Evolutionary conservation across 768 basidiomycete species (phyloP).

Genomic region (Boletellus sp.): DNA sequence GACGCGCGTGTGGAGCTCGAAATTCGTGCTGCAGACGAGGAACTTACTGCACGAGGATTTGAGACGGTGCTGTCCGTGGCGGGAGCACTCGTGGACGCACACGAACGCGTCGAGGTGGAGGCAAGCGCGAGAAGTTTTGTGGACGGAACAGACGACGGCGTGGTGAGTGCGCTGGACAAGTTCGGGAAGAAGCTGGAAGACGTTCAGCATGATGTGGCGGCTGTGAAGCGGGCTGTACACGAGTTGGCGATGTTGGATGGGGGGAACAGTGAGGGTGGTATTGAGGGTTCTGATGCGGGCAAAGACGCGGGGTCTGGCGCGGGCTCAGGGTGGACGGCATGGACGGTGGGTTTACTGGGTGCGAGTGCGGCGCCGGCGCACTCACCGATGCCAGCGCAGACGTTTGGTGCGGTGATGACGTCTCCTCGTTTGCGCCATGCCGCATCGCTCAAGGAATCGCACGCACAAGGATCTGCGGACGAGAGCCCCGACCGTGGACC

Average conservation of each 20-base stretch:
- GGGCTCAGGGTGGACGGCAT: constrained; percentile 38
- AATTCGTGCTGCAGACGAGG: constrained; percentile 72
- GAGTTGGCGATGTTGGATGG: constrained; percentile 28
- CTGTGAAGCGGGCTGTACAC: constrained; percentile 57
- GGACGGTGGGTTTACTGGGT: constrained; percentile 56
- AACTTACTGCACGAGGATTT: constrained; percentile 60
- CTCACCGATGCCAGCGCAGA: constrained; percentile 46
- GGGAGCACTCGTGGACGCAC: constrained; percentile 35
- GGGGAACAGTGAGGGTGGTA: background rate
- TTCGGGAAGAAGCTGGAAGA: constrained; percentile 65
- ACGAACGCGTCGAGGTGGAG: constrained; percentile 39
- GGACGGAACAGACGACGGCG: constrained; percentile 16
- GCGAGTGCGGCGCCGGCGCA: constrained; percentile 32
- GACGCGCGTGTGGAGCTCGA: constrained; percentile 82
- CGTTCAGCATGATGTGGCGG: constrained; percentile 72
- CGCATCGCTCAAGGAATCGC: constrained; percentile 35
- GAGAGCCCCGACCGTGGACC: constrained; percentile 22
- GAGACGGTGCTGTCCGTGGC: constrained; percentile 62
- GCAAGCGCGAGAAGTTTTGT: constrained; percentile 44
- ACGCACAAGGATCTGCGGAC: constrained; percentile 1
- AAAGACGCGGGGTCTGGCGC: background rate
- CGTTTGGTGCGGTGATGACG: constrained; percentile 72
- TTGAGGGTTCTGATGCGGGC: background rate
- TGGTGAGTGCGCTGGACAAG: constrained; percentile 38
- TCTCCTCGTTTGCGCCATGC: constrained; percentile 54